Conservation (phyloP, 2,329 filamentous ascomycete species). For the Orbilia brochopaga region DNA sequence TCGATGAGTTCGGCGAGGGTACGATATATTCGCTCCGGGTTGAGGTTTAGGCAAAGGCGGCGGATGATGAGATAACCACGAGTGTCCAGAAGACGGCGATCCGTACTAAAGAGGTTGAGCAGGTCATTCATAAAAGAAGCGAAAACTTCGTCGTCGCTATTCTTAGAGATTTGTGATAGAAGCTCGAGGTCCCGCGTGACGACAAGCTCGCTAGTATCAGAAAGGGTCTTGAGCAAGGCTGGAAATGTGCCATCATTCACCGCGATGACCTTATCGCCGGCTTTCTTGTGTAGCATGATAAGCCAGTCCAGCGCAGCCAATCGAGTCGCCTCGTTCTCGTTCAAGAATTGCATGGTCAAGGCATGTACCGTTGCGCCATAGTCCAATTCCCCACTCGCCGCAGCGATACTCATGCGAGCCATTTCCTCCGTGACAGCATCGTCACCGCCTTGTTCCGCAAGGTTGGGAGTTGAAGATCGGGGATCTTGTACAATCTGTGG, state of each 20-base stretch:
- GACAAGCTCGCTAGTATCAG: constrained; percentile 91
- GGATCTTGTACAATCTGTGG: constrained; percentile 34
- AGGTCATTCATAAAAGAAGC: constrained; percentile 98
- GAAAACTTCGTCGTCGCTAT: constrained; percentile 97
- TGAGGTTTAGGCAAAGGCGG: constrained; percentile 89
- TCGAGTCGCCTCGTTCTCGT: constrained; percentile 93
- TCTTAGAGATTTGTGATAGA: constrained; percentile 91
- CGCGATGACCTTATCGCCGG: constrained; percentile 81
- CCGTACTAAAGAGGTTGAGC: constrained; percentile 91
- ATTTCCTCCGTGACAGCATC: constrained; percentile 30
- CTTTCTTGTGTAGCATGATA: constrained; percentile 96
- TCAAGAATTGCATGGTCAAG: constrained; percentile 88
- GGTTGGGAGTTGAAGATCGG: constrained; percentile 45
- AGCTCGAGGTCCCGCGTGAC: constrained; percentile 93
- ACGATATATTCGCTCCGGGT: constrained; percentile 91
- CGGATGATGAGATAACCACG: constrained; percentile 95
- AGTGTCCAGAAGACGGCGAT: constrained; percentile 86
- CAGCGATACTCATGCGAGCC: constrained; percentile 56
- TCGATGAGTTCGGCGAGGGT: constrained; percentile 96
- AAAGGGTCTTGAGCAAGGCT: constrained; percentile 91
- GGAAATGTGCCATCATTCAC: constrained; percentile 98
- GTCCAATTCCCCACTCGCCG: constrained; percentile 71
- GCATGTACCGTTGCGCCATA: constrained; percentile 94
- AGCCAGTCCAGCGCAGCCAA: constrained; percentile 94
- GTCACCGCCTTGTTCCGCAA: constrained; percentile 36